phyloP scores from a whole-genome alignment of 2,329 filamentous ascomycete species.

The Diplodia mutila region DNA sequence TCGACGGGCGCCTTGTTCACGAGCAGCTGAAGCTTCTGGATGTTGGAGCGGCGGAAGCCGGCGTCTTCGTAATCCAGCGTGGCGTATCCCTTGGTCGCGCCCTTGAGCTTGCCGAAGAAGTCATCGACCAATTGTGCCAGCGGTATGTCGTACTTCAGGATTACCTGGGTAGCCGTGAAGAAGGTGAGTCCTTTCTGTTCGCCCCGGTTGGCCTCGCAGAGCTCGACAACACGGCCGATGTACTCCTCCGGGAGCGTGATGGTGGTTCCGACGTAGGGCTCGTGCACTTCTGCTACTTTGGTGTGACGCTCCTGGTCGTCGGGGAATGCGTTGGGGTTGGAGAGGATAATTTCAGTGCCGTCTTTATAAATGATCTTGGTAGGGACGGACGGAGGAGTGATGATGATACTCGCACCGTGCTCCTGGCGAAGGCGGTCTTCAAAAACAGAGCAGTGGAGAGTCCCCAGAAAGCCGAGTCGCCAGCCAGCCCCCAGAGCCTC shows the following conservation, averaged over 20 bases:
- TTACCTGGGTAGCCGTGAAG: slow-evolving; percentile 90
- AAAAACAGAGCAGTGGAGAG: slow-evolving; percentile 97
- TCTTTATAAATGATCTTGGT: slow-evolving; percentile 81
- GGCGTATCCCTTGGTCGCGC: slow-evolving; percentile 90
- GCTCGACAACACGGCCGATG: slow-evolving; percentile 88
- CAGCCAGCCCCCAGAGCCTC: slow-evolving; percentile 93
- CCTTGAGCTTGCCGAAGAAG: slow-evolving; percentile 95
- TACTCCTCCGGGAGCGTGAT: slow-evolving; percentile 94
- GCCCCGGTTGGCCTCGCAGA: slow-evolving; percentile 88
- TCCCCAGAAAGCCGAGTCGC: slow-evolving; percentile 93
- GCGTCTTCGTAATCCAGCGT: slow-evolving; percentile 96
- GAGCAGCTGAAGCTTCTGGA: slow-evolving; percentile 87
- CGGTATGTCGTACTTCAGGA: slow-evolving; percentile 88
- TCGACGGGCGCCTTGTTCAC: slow-evolving; percentile 95
- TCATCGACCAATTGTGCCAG: slow-evolving; percentile 92
- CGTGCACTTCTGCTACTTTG: slow-evolving; percentile 65
- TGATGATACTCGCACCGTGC: slow-evolving; percentile 92
- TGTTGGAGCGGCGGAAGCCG: slow-evolving; percentile 77
- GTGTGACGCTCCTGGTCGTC: slow-evolving; percentile 61
- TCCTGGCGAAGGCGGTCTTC: slow-evolving; percentile 94
- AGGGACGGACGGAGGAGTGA: slow-evolving; percentile 93
- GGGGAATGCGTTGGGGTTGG: slow-evolving; percentile 87
- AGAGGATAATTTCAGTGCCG: slow-evolving; percentile 76
- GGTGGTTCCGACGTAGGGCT: slow-evolving; percentile 79
- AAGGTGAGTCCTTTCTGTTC: slow-evolving; percentile 87